These are phyloP conservation scores for Candida lessepsii DNA, from an alignment of 805 yeast genomes.

Conservation along the genomic window DNA sequence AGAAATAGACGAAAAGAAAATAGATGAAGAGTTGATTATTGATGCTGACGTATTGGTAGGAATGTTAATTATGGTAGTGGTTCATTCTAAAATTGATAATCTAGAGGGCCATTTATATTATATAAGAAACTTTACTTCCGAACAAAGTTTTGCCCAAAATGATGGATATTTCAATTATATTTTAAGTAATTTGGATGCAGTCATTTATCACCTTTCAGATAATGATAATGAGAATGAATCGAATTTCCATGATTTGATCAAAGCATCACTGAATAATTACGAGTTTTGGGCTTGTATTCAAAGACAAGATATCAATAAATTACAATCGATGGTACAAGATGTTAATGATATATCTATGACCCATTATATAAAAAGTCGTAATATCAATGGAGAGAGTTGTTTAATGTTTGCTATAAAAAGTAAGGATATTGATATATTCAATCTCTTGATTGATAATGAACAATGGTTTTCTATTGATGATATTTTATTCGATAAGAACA, in stretches of 20 bases:
- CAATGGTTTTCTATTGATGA: constrained; percentile 62
- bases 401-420: constrained; percentile 60
- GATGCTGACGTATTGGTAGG: constrained; percentile 85
- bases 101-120: constrained; percentile 65
- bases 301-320: constrained; percentile 20
- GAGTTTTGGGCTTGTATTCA: constrained; percentile 54
- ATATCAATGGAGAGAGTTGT: constrained; percentile 65
- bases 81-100: constrained; percentile 56
- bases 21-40: constrained; percentile 30
- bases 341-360: constrained; percentile 17
- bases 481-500: constrained; percentile 59
- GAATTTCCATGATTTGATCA: constrained; percentile 28
- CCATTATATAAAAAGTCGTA: constrained; percentile 26
- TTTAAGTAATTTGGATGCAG: constrained; percentile 81
- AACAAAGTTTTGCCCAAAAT: constrained; percentile 14
- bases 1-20: constrained; percentile 5
- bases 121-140: constrained; percentile 56
- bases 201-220: constrained; percentile 54
- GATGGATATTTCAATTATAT: constrained; percentile 74
- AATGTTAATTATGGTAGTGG: constrained; percentile 66
- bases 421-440: constrained; percentile 45
- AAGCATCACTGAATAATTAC: constrained; percentile 47
- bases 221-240: constrained; percentile 12
- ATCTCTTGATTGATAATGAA: constrained; percentile 45
- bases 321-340: constrained; percentile 17